These are phyloP conservation scores for Calonectria hawksworthii DNA, from an alignment of 2,329 filamentous ascomycete species.

Conservation along the genomic window DNA sequence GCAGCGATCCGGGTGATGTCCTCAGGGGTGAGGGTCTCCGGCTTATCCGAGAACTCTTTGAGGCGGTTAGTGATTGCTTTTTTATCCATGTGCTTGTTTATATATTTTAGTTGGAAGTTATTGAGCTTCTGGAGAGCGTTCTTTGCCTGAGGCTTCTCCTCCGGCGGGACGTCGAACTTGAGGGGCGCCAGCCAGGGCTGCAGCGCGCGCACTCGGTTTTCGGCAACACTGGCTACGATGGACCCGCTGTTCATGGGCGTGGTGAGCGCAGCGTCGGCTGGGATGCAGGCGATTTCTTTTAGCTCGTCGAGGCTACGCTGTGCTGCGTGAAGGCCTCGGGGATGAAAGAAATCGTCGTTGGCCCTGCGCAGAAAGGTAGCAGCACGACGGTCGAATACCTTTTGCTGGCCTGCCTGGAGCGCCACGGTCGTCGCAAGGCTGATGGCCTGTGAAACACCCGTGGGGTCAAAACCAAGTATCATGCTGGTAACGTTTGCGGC, in stretches of 20 bases:
- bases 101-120: neutral
- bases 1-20: conserved; percentile 1
- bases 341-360: neutral
- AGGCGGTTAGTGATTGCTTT: neutral
- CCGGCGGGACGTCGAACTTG: neutral
- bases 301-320: neutral
- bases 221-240: neutral
- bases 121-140: conserved; percentile 2
- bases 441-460: neutral
- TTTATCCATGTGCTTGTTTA: neutral
- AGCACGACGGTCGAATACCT: neutral
- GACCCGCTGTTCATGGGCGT: neutral
- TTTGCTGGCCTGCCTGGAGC: conserved; percentile 3
- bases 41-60: neutral
- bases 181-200: neutral
- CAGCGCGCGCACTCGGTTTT: neutral
- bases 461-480: neutral
- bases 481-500: neutral
- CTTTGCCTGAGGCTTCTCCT: neutral
- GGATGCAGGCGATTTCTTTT: neutral
- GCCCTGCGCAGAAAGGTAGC: neutral
- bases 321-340: conserved; percentile 1
- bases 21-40: neutral
- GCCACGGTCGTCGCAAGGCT: neutral
- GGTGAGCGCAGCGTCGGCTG: neutral